Base-by-base conservation (phyloP, 1,284 basidiomycete genomes). In the Anthracocystis walkeri region DNA sequence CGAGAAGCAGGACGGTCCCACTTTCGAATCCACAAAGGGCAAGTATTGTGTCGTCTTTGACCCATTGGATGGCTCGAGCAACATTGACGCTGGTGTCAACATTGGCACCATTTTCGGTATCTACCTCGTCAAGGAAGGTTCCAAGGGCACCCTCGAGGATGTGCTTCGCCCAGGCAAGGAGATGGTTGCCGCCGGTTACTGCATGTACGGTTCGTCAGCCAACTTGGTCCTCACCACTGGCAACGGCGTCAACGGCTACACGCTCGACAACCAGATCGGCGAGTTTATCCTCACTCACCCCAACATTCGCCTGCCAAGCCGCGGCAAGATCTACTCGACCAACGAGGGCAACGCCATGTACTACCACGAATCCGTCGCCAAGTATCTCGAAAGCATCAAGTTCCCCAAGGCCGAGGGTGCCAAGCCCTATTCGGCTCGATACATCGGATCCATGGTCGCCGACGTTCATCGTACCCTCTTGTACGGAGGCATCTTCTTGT, bases 31-130 rank as follows among this genome's bases (percentile, higher is more conserved):
- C 23, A 60, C 60, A 54, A 65, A 65, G 49, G 83, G 82, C 61
- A 82, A 83, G 95, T 87, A 87, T 88, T 97, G 95, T 82, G 94
- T 98, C 80, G 97, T 99, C 10, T 99, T 99, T 82, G 97, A 99
- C 87, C 97, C 97, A 44, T 90, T 99, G 60, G 97, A 99, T 83
- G 97, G 97, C 59, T 93, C 92, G 82, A 95, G 93, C 87, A 99
- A 99, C 88, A 99, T 99, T 87, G 97, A 99, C 86, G 97, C 97
- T 76, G 97, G 96, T 91, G 97, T 99, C 75, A 99, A 99, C 87
- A 97, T 99, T 84, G 97, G 97, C 48, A 99, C 97, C 66, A 99
- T 99, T 88, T 99, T 99, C 86, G 97, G 97, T 66, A 92, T 99
- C 82, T 99, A 99, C 88, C 90, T 91, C 83, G 88, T 97, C 54